phyloP scores from a whole-genome alignment of 495 filamentous ascomycete species.

The Podospora fimiseda region DNA sequence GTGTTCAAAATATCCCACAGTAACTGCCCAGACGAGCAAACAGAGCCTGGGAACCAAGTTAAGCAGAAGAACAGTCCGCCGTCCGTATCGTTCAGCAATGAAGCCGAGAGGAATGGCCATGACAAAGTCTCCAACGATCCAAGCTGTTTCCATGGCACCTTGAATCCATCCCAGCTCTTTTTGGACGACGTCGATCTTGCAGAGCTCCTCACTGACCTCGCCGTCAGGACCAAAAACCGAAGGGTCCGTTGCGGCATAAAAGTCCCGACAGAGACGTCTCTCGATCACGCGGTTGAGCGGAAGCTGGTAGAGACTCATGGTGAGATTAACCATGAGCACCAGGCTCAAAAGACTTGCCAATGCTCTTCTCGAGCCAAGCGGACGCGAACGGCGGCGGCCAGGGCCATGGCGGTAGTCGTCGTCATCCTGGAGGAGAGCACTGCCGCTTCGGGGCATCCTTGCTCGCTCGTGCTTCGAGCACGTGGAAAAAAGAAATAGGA shows the following conservation, averaged over 20 bases:
- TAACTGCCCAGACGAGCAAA: conserved; percentile 35
- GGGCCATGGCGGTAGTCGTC: not conserved
- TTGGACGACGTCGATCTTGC: conserved; percentile 42
- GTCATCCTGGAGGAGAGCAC: no score
- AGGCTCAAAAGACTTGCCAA: conserved; percentile 23
- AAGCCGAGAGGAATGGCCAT: conserved; percentile 42
- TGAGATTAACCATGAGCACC: conserved; percentile 38
- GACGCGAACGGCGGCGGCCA: not conserved
- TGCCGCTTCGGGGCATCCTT: no score
- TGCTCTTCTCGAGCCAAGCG: not conserved
- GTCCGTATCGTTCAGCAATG: conserved; percentile 34
- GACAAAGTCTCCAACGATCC: conserved; percentile 41
- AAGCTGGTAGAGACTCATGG: conserved; percentile 39
- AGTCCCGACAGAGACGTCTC: conserved; percentile 39
- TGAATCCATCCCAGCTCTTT: conserved; percentile 38
- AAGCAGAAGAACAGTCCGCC: conserved; percentile 29
- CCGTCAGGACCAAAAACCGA: conserved; percentile 28
- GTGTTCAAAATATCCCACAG: conserved; percentile 35
- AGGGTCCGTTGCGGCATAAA: conserved; percentile 35
- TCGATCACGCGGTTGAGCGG: conserved; percentile 45
- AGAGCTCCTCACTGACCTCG: conserved; percentile 37
- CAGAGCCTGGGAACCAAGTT: conserved; percentile 35
- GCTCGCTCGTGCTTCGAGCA: no score
- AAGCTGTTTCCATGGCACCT: conserved; percentile 37
- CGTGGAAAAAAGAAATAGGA: no score